Conservation (phyloP, 1,284 basidiomycete species). For the Vanrija sp. region DNA sequence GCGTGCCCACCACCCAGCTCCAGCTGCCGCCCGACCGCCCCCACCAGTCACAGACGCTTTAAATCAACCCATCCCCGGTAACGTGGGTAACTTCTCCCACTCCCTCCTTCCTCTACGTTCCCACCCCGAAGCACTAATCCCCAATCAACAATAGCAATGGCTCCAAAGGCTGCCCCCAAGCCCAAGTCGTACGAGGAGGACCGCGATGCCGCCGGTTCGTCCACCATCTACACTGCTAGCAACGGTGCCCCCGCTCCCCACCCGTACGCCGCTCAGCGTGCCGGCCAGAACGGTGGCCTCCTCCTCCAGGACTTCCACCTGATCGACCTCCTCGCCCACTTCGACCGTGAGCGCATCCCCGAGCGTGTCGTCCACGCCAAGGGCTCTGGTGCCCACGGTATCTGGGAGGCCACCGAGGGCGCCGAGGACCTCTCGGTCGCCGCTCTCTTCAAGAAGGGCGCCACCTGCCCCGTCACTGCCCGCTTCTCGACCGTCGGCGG, state of each 20-base stretch:
- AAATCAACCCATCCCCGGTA: background rate
- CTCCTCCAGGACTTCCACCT: conserved; percentile 67
- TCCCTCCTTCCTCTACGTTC: background rate
- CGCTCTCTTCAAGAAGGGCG: conserved; percentile 68
- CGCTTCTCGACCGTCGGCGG: conserved; percentile 57
- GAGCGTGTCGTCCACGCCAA: conserved; percentile 70
- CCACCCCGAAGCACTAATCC: background rate
- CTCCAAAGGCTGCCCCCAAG: conserved; percentile 6
- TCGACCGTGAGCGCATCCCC: conserved; percentile 89
- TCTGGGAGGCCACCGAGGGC: conserved; percentile 79
- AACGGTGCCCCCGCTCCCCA: conserved; percentile 67
- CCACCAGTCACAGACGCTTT: too few species aligned
- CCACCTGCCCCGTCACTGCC: conserved; percentile 54
- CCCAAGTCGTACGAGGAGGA: conserved; percentile 8
- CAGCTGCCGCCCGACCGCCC: too few species aligned
- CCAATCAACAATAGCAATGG: background rate
- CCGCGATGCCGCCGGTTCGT: conserved; percentile 1
- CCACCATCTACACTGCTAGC: conserved; percentile 68
- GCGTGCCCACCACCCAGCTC: too few species aligned
- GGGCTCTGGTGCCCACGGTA: conserved; percentile 78
- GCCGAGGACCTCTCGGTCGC: conserved; percentile 75
- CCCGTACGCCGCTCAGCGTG: conserved; percentile 65
- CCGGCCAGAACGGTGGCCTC: conserved; percentile 71
- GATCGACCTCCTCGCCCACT: conserved; percentile 72
- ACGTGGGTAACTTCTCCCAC: background rate